Evolutionary conservation across 768 basidiomycete species (phyloP).

Genomic region (Pulveroboletus sp.): DNA sequence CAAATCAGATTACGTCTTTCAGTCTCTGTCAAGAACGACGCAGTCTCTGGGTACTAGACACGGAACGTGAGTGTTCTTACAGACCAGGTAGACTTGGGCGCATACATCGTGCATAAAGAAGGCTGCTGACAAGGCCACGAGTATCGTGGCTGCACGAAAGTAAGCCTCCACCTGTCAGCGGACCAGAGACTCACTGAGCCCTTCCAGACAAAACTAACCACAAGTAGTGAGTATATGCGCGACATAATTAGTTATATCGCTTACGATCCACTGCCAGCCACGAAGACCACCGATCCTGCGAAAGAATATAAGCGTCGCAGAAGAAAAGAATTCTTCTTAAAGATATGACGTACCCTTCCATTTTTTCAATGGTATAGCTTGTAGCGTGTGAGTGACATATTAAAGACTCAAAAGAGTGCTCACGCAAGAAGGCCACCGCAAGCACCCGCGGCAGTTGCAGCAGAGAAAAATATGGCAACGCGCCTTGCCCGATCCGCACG

Average conservation of each 20-base stretch:
- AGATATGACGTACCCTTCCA: neutral
- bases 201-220: slow-evolving; percentile 2
- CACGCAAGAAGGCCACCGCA: slow-evolving; percentile 1
- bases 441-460: neutral
- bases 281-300: neutral
- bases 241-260: neutral
- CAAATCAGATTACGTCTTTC: neutral
- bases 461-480: neutral
- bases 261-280: slow-evolving; percentile 6
- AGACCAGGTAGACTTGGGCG: neutral
- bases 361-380: neutral
- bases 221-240: neutral
- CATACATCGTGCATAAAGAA: neutral
- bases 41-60: neutral
- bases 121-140: neutral
- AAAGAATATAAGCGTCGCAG: neutral
- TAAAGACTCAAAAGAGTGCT: neutral
- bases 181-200: neutral
- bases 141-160: neutral
- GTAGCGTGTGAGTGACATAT: neutral
- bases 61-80: neutral
- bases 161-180: neutral
- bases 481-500: slow-evolving; percentile 1
- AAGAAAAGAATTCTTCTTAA: neutral
- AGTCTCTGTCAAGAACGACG: neutral